Evolutionary conservation across 129 eudicot genomes (phyloP).

Genomic region (Lonicera japonica): DNA sequence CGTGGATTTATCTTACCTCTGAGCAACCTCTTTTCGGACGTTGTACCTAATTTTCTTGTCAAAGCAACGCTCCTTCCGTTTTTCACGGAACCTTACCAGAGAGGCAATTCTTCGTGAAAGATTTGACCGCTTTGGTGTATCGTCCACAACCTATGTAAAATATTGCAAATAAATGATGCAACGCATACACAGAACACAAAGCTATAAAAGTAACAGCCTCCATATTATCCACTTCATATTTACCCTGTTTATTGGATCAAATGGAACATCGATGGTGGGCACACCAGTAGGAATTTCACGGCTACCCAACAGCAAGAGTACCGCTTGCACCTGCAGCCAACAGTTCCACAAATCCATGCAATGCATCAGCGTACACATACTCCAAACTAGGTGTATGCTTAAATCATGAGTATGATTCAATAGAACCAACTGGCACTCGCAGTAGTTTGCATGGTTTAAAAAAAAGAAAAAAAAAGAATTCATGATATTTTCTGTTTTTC

Average conservation of each 20-base stretch:
- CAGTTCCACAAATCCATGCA: conserved; percentile 6
- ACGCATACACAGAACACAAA: not conserved
- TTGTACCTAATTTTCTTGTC: conserved; percentile 57
- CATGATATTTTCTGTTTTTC: no score
- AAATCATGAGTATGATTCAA: not conserved
- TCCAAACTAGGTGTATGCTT: not conserved
- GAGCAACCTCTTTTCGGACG: conserved; percentile 64
- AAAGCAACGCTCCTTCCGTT: conserved; percentile 62
- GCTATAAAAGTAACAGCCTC: not conserved
- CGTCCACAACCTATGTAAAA: conserved; percentile 31
- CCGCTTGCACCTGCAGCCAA: conserved; percentile 60
- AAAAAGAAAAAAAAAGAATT: no score
- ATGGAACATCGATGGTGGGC: conserved; percentile 34
- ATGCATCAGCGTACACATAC: not conserved
- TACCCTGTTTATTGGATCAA: conserved; percentile 29
- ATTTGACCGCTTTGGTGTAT: conserved; percentile 26
- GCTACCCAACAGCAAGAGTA: conserved; percentile 63
- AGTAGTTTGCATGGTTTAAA: no score
- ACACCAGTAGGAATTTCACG: conserved; percentile 39
- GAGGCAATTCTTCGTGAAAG: conserved; percentile 54
- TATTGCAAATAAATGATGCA: not conserved
- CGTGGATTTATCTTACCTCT: conserved; percentile 32
- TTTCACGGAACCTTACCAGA: conserved; percentile 53
- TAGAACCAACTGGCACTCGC: no score
- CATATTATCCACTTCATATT: not conserved